Base-by-base conservation (phyloP, 2,329 filamentous ascomycete species). In the Trichoderma sp. region DNA sequence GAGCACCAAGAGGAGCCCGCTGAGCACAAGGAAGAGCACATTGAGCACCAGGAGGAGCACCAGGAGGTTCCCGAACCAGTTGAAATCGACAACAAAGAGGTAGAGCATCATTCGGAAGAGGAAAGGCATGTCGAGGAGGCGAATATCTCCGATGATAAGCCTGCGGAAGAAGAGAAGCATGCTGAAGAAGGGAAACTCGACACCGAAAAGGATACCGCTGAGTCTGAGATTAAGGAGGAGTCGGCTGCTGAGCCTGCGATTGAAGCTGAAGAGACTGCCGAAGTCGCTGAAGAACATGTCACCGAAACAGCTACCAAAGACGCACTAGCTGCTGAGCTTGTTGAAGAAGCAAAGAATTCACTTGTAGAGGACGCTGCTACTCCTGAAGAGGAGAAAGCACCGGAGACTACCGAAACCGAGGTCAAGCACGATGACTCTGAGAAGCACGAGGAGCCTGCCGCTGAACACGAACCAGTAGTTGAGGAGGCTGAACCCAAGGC, bases 191-290 rank as follows among this genome's bases (percentile, higher is more conserved):
- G 56, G 24, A 43, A 56, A n/a, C 14, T 43, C 14, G 37, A 66
- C 6, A 39, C 34, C 32, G 63, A 66, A n/a, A 49, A 66, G n/a
- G 37, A 66, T 26, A n/a, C 18, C 37, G 39, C 51, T 34, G 37
- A 69, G 52, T 24, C 56, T n/a, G 68, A 70, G 21, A 51, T 55
- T 18, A 58, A 69, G 30, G 68, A 68, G 39, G 69, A 68, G 37
- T 26, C 59, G 6, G 54, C n/a, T 26, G 66, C 55, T 11, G 67
- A 71, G 30, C 52, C 67, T 54, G 63, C 51, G 14, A 14, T 64
- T 8, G 66, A 60, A 4, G 52, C 46, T 43, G 61, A 69, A 37
- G 43, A 43, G 49, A 64, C 54, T 14, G n/a, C 24, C 54, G 46
- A 66, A 37, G 60, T 60, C 34, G 2, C 51, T 24, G 43, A 21